Evolutionary conservation across 192 early-diverging fungal species (phyloP), one percentile per base, ranked within the genome.

Genomic region (Coemansia furcata): DNA sequence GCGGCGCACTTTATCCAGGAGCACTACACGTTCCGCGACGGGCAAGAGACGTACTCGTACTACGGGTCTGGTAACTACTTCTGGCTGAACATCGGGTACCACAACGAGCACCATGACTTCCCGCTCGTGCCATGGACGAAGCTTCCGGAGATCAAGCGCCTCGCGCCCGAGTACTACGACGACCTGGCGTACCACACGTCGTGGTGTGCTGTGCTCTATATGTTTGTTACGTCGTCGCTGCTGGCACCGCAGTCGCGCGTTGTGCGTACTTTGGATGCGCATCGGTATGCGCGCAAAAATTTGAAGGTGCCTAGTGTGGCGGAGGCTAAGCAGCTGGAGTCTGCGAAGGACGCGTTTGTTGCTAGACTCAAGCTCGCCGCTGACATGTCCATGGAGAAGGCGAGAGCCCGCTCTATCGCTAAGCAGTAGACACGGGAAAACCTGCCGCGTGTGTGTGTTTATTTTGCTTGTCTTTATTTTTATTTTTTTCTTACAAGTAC

Each of bases 21-120:
- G 85, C 96, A 98, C 82, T 98, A 94, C 76, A 94, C 93, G 3
- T 95, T 95, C 86, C 89, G 89, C 47, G 89, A 94, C 66, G 95
- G 93, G 10, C 90, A 94, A 72, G 95, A 98, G 72, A 98, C 95
- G 2, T 98, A 98, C 84, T 94, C 92, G 66, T 98, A 98, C 90
- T 98, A 98, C 66, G 95, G 95, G 26, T 82, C 85, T 60, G 80
- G 94, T 49, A 98, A 98, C 86, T 74, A 78, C 49, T 85, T 93
- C 42, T 92, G 90, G 75, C 89, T 95, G 84, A 98, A 98, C 88
- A 92, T 97, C 68, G 96, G 96, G 42, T 95, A 93, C 78, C 96
- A 98, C 84, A 97, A 94, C 77, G 96, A 98, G 85, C 96, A 98
- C 87, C 95, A 98, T 84, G 96, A 98, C 80, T 97, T 97, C 85